Percentiles rank a stretch among this genome's conserved stretches.
Evolutionary conservation across 176 grass and related monocot genomes (phyloP).

Genomic region (Elaeis guineensis): DNA sequence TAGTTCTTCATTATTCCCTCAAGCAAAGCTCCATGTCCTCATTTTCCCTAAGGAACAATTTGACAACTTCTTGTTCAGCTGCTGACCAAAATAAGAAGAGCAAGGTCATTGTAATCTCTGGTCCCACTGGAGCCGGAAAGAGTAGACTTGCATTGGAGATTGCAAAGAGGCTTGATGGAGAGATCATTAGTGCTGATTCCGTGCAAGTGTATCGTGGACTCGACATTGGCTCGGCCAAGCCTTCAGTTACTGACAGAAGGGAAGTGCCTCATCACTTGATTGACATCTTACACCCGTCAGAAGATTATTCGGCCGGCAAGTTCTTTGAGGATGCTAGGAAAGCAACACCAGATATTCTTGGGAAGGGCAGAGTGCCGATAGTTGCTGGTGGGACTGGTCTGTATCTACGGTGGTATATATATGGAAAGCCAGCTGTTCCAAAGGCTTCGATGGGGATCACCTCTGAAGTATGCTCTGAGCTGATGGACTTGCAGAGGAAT

Average conservation of each 20-base stretch:
- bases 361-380: conserved; percentile 35
- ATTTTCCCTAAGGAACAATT: neutral
- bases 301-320: conserved; percentile 67
- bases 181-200: conserved; percentile 66
- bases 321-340: conserved; percentile 53
- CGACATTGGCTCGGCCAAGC: conserved; percentile 72
- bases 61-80: neutral
- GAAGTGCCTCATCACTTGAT: conserved; percentile 58
- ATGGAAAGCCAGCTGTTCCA: conserved; percentile 69
- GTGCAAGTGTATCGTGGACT: conserved; percentile 66
- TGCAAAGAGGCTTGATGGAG: conserved; percentile 50
- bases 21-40: neutral
- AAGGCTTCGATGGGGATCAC: conserved; percentile 32
- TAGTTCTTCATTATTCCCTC: conserved; percentile 6
- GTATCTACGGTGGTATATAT: conserved; percentile 76
- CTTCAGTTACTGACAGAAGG: conserved; percentile 18
- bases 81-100: conserved; percentile 10
- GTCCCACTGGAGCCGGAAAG: conserved; percentile 53
- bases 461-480: conserved; percentile 38
- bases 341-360: conserved; percentile 38
- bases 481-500: conserved; percentile 30
- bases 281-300: conserved; percentile 38
- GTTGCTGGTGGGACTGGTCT: conserved; percentile 70
- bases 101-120: conserved; percentile 69
- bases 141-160: conserved; percentile 56